These are phyloP conservation scores for Acacia crassicarpa DNA, from an alignment of 306 rosid species.

Conservation along the genomic window DNA sequence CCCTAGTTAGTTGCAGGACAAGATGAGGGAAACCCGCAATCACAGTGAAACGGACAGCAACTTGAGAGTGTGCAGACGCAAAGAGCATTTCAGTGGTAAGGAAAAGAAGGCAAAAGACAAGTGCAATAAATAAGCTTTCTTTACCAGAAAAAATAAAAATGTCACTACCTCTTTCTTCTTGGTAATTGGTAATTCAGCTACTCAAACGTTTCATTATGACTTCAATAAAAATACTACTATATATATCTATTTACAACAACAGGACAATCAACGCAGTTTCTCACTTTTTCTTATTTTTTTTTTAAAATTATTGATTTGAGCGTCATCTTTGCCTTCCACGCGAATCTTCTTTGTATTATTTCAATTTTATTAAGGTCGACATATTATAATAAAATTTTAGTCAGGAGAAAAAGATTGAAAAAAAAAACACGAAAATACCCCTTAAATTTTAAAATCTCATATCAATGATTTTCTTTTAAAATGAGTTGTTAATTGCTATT, in stretches of 20 bases:
- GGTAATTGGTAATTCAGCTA: neutral
- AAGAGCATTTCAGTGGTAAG: constrained; percentile 30
- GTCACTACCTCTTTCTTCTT: constrained; percentile 31
- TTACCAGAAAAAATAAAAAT: constrained; percentile 17
- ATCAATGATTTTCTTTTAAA: too few relatives aligned
- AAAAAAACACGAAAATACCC: too few relatives aligned
- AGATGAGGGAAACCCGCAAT: constrained; percentile 46
- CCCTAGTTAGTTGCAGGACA: constrained; percentile 64
- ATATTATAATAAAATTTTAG: too few relatives aligned
- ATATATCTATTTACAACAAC: neutral
- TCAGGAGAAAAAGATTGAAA: too few relatives aligned
- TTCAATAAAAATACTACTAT: neutral
- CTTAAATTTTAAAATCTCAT: too few relatives aligned
- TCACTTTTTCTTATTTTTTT: too few relatives aligned
- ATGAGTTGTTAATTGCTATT: too few relatives aligned
- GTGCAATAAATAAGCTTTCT: constrained; percentile 42
- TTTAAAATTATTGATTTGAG: too few relatives aligned
- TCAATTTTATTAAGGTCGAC: too few relatives aligned
- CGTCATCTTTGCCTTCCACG: too few relatives aligned
- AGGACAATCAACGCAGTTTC: neutral
- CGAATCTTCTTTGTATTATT: too few relatives aligned
- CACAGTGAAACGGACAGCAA: constrained; percentile 48
- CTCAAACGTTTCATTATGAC: neutral
- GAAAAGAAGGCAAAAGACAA: constrained; percentile 46
- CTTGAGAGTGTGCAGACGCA: constrained; percentile 58